Evolutionary conservation across 345 rosid species (phyloP).

Genomic region (Jatropha curcas): DNA sequence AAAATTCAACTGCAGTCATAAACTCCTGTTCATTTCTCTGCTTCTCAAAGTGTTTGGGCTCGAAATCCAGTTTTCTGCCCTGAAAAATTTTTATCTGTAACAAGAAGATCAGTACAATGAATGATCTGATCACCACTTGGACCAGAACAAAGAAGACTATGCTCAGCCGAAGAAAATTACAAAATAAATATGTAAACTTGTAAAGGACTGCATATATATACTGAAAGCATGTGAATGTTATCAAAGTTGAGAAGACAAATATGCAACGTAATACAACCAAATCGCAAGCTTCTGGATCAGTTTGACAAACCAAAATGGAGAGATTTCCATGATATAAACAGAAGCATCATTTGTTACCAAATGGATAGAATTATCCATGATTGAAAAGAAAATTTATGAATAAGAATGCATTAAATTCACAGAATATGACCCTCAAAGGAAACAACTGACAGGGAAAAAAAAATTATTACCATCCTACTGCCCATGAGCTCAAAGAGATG

Average conservation of each 20-base stretch:
- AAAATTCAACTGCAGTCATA: conserved; percentile 78
- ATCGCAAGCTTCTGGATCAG: background rate
- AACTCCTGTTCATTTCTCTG: conserved; percentile 55
- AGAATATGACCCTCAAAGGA: conserved; percentile 3
- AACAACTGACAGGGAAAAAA: conserved; percentile 12
- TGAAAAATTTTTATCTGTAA: conserved; percentile 61
- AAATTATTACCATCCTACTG: conserved; percentile 52
- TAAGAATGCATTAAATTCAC: background rate
- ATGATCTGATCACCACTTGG: background rate
- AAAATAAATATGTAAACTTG: background rate
- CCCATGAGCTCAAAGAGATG: conserved; percentile 70
- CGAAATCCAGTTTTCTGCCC: conserved; percentile 78
- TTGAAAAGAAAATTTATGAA: background rate
- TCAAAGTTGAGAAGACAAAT: conserved; percentile 6
- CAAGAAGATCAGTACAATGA: conserved; percentile 25
- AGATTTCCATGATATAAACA: background rate
- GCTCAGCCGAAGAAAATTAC: conserved; percentile 7
- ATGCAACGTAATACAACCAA: background rate
- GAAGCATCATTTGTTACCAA: background rate
- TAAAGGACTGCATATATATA: background rate
- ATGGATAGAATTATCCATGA: background rate
- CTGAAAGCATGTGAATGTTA: background rate
- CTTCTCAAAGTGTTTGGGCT: conserved; percentile 50
- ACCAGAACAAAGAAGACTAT: background rate
- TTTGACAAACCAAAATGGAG: background rate